Base-by-base conservation (phyloP, 495 filamentous ascomycete species). In the Jackrogersella minutella region DNA sequence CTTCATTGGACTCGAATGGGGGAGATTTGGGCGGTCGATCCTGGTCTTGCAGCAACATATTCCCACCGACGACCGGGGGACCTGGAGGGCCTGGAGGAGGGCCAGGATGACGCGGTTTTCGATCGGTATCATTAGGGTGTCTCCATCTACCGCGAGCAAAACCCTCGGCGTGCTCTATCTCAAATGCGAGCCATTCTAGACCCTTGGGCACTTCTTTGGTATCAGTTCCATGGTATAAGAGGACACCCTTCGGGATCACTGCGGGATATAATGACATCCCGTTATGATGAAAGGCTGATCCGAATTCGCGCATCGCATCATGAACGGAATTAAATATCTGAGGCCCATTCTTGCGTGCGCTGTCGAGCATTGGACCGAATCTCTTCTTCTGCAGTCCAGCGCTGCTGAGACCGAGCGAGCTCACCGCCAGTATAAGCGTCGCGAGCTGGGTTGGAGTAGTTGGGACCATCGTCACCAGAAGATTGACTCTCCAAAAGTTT, bases 121-220 rank as follows among this genome's bases (percentile, higher is more conserved):
- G 34, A 40, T 40, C 43, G 8, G 8, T 37, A 21, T 39, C 3
- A 1, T 49, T 40, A 33, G 19, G 70, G 60, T 6, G 34, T 28
- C n/a, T 39, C 30, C 17, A n/a, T 39, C 50, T 26, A 28, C 50
- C 17, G 22, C 33, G 74, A 53, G 84, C 81, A 70, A 90, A 91
- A 5, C 79, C 68, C 71, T 89, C 75, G 0, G 87, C 85, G 75
- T 90, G 88, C 62, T 90, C 87, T 9, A 87, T 85, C 67, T 90
- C 88, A 64, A 90, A 90, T 0, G 88, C 88, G 0, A 91, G 78
- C 88, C 88, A 91, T 64, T 91, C 87, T 0, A 80, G 82, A 0
- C 80, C 82, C 5, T 74, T 76, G 0, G 88, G 78, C 0, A 79
- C 74, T 8, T 76, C 71, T 0, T 68, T 46, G 2, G 31, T 69